phyloP scores from a whole-genome alignment of 441 rosid species.

The Hura crepitans region DNA sequence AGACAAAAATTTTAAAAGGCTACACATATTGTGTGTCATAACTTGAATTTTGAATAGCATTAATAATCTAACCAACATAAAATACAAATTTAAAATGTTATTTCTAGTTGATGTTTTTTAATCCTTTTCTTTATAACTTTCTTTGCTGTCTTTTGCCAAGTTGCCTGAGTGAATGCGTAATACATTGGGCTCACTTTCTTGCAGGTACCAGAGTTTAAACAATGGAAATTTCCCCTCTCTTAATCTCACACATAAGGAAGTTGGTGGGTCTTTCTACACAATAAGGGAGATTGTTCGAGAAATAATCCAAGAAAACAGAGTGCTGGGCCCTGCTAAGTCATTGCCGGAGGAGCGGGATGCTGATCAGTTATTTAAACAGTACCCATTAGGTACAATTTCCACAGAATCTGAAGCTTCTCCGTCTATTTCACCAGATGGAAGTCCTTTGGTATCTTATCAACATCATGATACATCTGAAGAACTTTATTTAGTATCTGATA shows the following conservation, averaged over 20 bases:
- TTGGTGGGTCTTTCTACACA: conserved; percentile 94
- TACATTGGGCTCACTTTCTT: conserved; percentile 23
- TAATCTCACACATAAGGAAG: conserved; percentile 86
- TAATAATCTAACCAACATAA: background rate
- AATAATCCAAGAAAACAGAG: conserved; percentile 91
- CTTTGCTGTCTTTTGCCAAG: background rate
- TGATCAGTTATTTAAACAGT: conserved; percentile 41
- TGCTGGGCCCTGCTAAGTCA: conserved; percentile 72
- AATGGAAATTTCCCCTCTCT: conserved; percentile 85
- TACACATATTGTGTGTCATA: background rate
- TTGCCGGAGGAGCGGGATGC: conserved; percentile 32
- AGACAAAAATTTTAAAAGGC: background rate
- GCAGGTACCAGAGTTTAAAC: conserved; percentile 70
- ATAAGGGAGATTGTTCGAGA: conserved; percentile 91
- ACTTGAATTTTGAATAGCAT: background rate
- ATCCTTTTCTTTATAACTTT: background rate
- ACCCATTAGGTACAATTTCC: conserved; percentile 53
- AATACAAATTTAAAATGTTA: background rate
- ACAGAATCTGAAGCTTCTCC: conserved; percentile 42
- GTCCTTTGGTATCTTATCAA: conserved; percentile 32
- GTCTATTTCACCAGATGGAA: conserved; percentile 36
- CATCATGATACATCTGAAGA: conserved; percentile 26
- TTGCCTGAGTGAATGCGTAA: conserved; percentile 3
- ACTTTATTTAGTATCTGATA: conserved; percentile 21
- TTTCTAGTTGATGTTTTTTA: background rate